Conservation (phyloP, 2,329 filamentous ascomycete species). For the Plectosphaerella plurivora region DNA sequence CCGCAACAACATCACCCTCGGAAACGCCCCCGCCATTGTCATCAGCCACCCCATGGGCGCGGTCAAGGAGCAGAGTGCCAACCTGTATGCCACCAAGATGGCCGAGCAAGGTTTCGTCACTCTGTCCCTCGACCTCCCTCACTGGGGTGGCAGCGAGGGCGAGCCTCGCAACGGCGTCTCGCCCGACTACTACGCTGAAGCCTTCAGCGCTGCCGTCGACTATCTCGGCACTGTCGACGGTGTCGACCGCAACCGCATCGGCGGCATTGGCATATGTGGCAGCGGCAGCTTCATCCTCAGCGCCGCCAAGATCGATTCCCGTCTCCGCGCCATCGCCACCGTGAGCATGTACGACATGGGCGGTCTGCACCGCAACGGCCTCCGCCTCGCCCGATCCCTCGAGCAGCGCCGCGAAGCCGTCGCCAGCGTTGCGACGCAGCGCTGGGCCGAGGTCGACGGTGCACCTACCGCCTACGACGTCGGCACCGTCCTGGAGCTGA, state of each 20-base stretch:
- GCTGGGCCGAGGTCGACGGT: conserved; percentile 1
- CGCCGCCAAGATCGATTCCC: conserved; percentile 26
- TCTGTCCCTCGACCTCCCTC: conserved; percentile 17
- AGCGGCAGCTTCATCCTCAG: conserved; percentile 25
- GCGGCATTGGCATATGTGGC: conserved; percentile 23
- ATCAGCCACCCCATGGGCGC: conserved; percentile 23
- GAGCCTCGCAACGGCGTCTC: conserved; percentile 18
- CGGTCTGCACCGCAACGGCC: background rate
- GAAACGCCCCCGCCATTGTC: conserved; percentile 14
- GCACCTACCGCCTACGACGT: background rate
- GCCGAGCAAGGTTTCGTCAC: conserved; percentile 18
- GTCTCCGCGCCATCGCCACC: conserved; percentile 15
- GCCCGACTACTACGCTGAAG: conserved; percentile 19
- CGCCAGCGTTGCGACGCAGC: background rate
- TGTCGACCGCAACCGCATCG: conserved; percentile 22
- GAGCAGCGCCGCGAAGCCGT: conserved; percentile 6
- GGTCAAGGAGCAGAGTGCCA: conserved; percentile 24
- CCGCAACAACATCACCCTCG: background rate
- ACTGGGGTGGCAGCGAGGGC: conserved; percentile 20
- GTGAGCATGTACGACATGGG: conserved; percentile 11
- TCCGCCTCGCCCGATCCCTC: background rate
- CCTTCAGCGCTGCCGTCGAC: conserved; percentile 24
- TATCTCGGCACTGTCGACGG: conserved; percentile 17
- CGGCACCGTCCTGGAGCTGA: background rate
- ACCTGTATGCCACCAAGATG: conserved; percentile 22